Percentiles rank a stretch among this genome's conserved stretches.
Evolutionary conservation across 164 flowering plant species (phyloP).

Genomic region (Berberis thunbergii): DNA sequence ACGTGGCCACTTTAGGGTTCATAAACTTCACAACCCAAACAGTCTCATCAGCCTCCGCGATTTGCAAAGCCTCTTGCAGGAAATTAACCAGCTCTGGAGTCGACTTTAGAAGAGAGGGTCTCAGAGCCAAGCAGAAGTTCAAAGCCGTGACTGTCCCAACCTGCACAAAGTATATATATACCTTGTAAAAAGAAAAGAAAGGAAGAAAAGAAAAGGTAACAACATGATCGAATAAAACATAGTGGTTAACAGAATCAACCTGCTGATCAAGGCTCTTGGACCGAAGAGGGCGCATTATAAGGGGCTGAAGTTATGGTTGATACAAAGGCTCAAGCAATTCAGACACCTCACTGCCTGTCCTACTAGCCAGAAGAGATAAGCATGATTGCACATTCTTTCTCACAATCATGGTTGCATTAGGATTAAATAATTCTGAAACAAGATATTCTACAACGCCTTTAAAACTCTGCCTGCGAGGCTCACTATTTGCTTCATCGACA

Average conservation of each 20-base stretch:
- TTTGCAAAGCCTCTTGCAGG: constrained; percentile 94
- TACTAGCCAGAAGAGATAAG: constrained; percentile 88
- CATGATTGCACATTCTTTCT: constrained; percentile 94
- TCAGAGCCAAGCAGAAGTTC: constrained; percentile 90
- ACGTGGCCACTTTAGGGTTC: constrained; percentile 80
- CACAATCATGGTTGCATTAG: constrained; percentile 71
- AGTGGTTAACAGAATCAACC: constrained; percentile 29
- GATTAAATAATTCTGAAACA: constrained; percentile 86
- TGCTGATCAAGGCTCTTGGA: constrained; percentile 94
- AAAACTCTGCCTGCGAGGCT: constrained; percentile 80
- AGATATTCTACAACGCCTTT: constrained; percentile 92
- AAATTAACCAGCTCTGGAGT: constrained; percentile 83
- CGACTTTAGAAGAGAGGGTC: constrained; percentile 94
- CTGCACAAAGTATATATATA: constrained; percentile 26
- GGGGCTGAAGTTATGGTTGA: constrained; percentile 90
- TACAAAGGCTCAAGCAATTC: constrained; percentile 86
- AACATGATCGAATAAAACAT: too few species aligned
- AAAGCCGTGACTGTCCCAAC: constrained; percentile 96
- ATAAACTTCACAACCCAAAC: constrained; percentile 88
- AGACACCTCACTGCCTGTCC: constrained; percentile 97
- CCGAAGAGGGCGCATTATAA: constrained; percentile 72
- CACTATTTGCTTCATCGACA: constrained; percentile 92
- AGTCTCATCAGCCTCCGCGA: constrained; percentile 96
- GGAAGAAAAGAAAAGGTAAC: background rate
- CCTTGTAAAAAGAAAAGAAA: constrained; percentile 7